These are phyloP conservation scores for Dioscorea cayenensis DNA, from an alignment of 116 monocot genomes.

Conservation along the genomic window DNA sequence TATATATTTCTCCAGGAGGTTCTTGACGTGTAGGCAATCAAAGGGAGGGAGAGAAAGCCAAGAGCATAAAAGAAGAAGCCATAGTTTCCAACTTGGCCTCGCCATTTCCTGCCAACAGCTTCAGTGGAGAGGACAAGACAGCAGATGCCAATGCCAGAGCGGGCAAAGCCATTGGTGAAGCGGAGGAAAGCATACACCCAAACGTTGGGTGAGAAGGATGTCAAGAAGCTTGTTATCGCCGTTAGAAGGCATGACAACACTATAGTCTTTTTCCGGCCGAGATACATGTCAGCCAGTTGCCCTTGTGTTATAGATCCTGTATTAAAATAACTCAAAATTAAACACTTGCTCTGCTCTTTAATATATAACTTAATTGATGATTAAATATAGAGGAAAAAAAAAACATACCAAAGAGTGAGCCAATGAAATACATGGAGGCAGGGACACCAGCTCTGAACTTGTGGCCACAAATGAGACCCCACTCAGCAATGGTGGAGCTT, in stretches of 20 bases:
- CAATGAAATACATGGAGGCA: conserved; percentile 76
- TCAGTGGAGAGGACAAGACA: conserved; percentile 59
- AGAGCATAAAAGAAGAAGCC: conserved; percentile 84
- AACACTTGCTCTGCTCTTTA: too few species aligned
- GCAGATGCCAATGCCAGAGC: conserved; percentile 49
- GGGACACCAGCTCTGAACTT: conserved; percentile 63
- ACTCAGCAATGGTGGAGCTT: conserved; percentile 64
- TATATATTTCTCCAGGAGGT: conserved; percentile 44
- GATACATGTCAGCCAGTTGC: conserved; percentile 39
- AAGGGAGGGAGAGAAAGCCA: conserved; percentile 63
- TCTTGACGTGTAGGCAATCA: conserved; percentile 33
- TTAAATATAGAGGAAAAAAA: background rate
- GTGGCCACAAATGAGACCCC: conserved; percentile 69
- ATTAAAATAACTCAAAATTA: background rate
- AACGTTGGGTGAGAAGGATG: conserved; percentile 46
- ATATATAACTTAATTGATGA: too few species aligned
- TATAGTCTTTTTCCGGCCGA: conserved; percentile 46
- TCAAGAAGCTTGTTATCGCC: conserved; percentile 31
- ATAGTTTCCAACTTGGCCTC: conserved; percentile 58
- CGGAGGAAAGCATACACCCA: conserved; percentile 48
- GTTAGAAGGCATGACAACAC: conserved; percentile 45
- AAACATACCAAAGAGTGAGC: conserved; percentile 59
- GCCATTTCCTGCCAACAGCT: conserved; percentile 55
- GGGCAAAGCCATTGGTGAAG: conserved; percentile 48
- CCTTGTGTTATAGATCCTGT: conserved; percentile 42